A percentile compares a stretch with the other conserved stretches of the same genome.
Evolutionary conservation across 169 alveolate species (phyloP).

Genomic region (Plasmodium sp.): DNA sequence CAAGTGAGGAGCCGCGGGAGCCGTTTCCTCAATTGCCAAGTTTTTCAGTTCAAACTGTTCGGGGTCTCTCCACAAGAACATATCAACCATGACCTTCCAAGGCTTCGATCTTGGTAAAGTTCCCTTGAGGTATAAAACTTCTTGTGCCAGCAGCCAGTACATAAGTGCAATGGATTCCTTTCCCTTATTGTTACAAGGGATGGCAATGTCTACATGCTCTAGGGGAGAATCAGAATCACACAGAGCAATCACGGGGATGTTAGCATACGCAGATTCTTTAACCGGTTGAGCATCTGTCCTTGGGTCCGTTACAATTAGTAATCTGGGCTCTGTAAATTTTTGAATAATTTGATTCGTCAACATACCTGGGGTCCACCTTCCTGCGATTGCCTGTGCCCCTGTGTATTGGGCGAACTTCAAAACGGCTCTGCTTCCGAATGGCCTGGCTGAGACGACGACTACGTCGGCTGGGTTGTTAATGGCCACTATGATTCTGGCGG

Average conservation of each 20-base stretch:
- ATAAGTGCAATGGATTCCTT: conserved; percentile 97
- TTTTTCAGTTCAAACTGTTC: conserved; percentile 90
- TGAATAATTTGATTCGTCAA: conserved; percentile 98
- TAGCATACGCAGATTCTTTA: conserved; percentile 97
- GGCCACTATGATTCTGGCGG: conserved; percentile 99
- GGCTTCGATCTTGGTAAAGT: conserved; percentile 88
- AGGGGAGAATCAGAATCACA: conserved; percentile 99
- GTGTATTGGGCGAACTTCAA: conserved; percentile 98
- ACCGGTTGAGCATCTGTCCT: conserved; percentile 98
- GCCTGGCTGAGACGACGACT: conserved; percentile 97
- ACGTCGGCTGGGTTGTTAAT: conserved; percentile 98
- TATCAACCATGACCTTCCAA: conserved; percentile 96
- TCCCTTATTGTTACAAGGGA: conserved; percentile 99
- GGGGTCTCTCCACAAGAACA: conserved; percentile 95
- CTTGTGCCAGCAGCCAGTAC: conserved; percentile 99
- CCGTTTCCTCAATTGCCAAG: conserved; percentile 68
- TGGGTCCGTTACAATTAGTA: conserved; percentile 99
- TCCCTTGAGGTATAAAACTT: conserved; percentile 96
- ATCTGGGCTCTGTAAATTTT: conserved; percentile 98
- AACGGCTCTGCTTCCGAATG: conserved; percentile 98
- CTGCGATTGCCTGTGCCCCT: conserved; percentile 97
- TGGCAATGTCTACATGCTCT: conserved; percentile 98
- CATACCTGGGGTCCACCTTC: conserved; percentile 99
- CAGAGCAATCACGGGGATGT: conserved; percentile 98
- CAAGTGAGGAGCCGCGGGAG: conserved; percentile 73